These are phyloP conservation scores for Flaveria floridana DNA, from an alignment of 140 eudicot species.

Conservation along the genomic window DNA sequence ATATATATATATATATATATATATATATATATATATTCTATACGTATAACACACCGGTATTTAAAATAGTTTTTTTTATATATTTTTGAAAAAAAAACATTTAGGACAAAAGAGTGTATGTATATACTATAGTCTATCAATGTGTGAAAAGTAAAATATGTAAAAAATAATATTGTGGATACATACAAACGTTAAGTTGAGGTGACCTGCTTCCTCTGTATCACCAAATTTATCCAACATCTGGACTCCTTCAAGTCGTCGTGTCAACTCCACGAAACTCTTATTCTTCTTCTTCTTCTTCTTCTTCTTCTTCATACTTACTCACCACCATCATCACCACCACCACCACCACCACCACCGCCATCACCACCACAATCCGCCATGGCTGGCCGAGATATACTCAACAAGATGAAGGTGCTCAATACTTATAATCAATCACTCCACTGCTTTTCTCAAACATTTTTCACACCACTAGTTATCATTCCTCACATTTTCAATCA, in stretches of 20 bases:
- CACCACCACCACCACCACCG: not conserved
- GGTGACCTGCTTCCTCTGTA: not conserved
- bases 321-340: not conserved
- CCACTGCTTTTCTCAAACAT: no score
- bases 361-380: not conserved
- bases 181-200: not conserved
- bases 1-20: no score
- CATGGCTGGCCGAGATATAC: slow-evolving; percentile 43
- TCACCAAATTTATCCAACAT: slow-evolving; percentile 1
- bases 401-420: slow-evolving; percentile 43
- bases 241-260: slow-evolving; percentile 22
- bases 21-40: no score
- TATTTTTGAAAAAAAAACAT: no score
- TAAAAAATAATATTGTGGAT: not conserved
- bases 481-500: not conserved
- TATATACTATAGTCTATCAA: no score
- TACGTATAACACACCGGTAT: no score
- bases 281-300: slow-evolving; percentile 8
- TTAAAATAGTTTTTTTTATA: no score
- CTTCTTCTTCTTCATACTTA: not conserved
- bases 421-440: not conserved
- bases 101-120: no score
- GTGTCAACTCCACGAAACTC: slow-evolving; percentile 31
- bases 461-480: not conserved
- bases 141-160: no score